These are phyloP conservation scores for Phaffomyces antillensis DNA, from an alignment of 805 yeast species.

Conservation along the genomic window DNA sequence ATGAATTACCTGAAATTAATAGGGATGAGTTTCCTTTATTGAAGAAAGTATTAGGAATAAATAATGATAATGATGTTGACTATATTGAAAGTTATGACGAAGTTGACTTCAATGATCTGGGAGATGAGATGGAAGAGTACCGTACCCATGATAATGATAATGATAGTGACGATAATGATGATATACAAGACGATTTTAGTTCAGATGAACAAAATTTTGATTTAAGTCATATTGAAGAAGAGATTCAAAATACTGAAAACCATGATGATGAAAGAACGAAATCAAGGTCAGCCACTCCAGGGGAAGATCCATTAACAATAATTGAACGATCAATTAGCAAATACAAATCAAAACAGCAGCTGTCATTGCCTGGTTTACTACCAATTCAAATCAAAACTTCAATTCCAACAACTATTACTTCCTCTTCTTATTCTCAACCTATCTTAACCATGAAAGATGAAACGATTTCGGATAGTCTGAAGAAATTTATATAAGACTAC, in stretches of 20 bases:
- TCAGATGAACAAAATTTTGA: background rate
- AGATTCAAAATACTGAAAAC: background rate
- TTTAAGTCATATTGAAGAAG: background rate
- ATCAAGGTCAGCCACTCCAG: background rate
- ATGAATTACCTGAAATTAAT: slow-evolving; percentile 1
- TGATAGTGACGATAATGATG: background rate
- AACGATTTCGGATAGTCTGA: slow-evolving; percentile 4
- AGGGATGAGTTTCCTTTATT: slow-evolving; percentile 2
- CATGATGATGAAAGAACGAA: background rate
- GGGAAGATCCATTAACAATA: background rate
- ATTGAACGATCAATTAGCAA: slow-evolving; percentile 4
- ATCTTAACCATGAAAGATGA: background rate
- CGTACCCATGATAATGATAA: background rate
- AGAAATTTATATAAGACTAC: slow-evolving; percentile 2
- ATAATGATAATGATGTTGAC: background rate
- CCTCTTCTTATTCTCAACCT: background rate
- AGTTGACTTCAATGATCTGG: background rate
- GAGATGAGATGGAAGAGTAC: background rate
- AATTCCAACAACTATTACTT: background rate
- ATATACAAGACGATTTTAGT: background rate
- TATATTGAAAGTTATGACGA: slow-evolving; percentile 3
- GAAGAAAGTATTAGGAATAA: slow-evolving; percentile 1
- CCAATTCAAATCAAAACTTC: background rate
- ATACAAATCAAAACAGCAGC: slow-evolving; percentile 2
- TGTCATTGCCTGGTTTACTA: background rate